A percentile compares a stretch with the other conserved stretches of the same genome.
Conservation (phyloP, 441 rosid species). For the Brassica hybrid region DNA sequence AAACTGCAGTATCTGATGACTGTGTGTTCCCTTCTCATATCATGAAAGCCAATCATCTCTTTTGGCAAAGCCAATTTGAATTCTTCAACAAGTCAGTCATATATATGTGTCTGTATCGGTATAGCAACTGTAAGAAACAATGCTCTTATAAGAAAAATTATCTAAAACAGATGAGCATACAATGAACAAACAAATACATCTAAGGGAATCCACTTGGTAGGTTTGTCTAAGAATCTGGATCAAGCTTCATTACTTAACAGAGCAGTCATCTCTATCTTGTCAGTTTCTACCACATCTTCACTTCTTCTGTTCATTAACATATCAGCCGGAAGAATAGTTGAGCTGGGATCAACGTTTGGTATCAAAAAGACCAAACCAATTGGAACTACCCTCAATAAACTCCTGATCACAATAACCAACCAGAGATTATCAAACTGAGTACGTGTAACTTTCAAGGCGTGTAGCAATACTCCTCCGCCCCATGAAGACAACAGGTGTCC, state of each 20-base stretch:
- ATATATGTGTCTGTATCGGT: conserved; percentile 7
- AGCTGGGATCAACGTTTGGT: conserved; percentile 53
- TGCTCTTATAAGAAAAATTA: conserved; percentile 7
- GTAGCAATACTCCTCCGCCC: conserved; percentile 72
- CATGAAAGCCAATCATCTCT: conserved; percentile 39
- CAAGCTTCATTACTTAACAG: conserved; percentile 39
- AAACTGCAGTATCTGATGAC: conserved; percentile 64
- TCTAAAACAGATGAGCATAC: conserved; percentile 26
- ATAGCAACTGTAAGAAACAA: conserved; percentile 20
- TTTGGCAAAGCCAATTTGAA: conserved; percentile 30
- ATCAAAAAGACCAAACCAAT: conserved; percentile 54
- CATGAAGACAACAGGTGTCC: conserved; percentile 69
- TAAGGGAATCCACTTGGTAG: neutral
- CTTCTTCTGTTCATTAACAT: conserved; percentile 46
- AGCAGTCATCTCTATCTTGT: conserved; percentile 55
- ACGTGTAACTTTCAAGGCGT: conserved; percentile 58
- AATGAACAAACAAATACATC: conserved; percentile 17
- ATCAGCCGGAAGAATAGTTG: conserved; percentile 53
- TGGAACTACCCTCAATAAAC: conserved; percentile 54
- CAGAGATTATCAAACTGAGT: conserved; percentile 66
- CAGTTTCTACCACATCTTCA: conserved; percentile 36
- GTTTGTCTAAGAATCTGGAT: conserved; percentile 16
- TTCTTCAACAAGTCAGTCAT: conserved; percentile 11
- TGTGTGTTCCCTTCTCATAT: conserved; percentile 24
- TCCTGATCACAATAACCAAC: conserved; percentile 64